Conservation (phyloP, 345 rosid species). For the Aethionema arabicum region DNA sequence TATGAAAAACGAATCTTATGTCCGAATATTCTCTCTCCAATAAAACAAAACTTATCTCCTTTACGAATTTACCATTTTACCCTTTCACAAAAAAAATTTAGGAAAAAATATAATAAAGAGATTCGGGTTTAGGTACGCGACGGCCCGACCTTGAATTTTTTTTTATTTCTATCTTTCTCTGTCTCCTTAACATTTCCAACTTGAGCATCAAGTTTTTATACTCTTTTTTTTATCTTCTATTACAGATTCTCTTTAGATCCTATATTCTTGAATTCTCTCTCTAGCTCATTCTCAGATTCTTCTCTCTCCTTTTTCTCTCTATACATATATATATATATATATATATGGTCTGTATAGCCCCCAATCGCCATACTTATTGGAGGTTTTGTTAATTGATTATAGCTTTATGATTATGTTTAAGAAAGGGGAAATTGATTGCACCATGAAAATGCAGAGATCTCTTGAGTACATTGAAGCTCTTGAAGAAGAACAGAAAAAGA, state of each 20-base stretch:
- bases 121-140: conserved; percentile 35
- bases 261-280: conserved; percentile 24
- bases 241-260: conserved; percentile 44
- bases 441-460: conserved; percentile 49
- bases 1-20: conserved; percentile 16
- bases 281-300: background rate
- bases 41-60: background rate
- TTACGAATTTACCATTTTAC: conserved; percentile 1
- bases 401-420: background rate
- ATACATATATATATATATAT: background rate
- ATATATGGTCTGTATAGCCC: conserved; percentile 16
- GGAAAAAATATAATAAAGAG: background rate
- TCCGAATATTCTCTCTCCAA: conserved; percentile 22
- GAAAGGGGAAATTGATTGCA: conserved; percentile 10
- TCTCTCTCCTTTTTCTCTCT: background rate
- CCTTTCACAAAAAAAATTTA: conserved; percentile 1
- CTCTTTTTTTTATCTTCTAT: conserved; percentile 34
- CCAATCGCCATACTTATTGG: background rate
- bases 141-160: conserved; percentile 32
- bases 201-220: conserved; percentile 45
- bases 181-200: conserved; percentile 8
- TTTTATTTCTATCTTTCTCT: background rate
- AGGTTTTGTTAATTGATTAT: too few relatives aligned
- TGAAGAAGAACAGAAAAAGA: conserved; percentile 69
- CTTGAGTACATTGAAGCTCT: conserved; percentile 54